These are phyloP conservation scores for Rhinocladiella mackenziei DNA, from an alignment of 2,329 filamentous ascomycete species.

Conservation along the genomic window DNA sequence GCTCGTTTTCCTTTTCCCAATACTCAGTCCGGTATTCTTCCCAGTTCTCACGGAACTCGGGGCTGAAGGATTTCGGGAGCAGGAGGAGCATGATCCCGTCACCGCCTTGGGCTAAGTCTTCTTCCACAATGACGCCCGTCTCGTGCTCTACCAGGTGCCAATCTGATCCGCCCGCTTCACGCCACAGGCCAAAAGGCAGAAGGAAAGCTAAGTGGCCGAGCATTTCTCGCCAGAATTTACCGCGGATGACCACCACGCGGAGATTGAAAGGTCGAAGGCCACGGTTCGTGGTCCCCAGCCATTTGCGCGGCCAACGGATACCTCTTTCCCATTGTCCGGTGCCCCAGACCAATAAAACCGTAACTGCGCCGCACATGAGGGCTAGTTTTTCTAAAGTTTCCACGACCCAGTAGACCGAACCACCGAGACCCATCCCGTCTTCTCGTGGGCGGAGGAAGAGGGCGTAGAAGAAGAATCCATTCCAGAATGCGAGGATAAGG, in stretches of 20 bases:
- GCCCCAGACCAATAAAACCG: conserved; percentile 80
- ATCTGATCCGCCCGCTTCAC: conserved; percentile 46
- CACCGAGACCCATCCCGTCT: conserved; percentile 77
- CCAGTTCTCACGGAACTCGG: conserved; percentile 95
- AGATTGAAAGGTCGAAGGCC: conserved; percentile 90
- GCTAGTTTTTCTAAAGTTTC: conserved; percentile 87
- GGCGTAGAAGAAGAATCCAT: conserved; percentile 78
- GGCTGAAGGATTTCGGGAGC: conserved; percentile 89
- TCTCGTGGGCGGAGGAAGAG: conserved; percentile 94
- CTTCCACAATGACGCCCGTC: conserved; percentile 60
- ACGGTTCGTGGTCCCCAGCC: conserved; percentile 84
- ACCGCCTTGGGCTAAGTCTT: conserved; percentile 84
- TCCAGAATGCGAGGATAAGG: conserved; percentile 73
- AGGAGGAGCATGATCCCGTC: conserved; percentile 88
- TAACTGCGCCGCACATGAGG: conserved; percentile 85
- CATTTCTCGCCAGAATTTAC: conserved; percentile 75
- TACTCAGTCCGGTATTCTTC: conserved; percentile 90
- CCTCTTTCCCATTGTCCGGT: conserved; percentile 96
- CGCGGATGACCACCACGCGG: conserved; percentile 85
- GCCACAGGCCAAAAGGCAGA: conserved; percentile 67
- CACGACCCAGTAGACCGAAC: conserved; percentile 93
- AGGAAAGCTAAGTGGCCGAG: conserved; percentile 70
- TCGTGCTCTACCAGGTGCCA: conserved; percentile 73
- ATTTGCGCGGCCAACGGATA: conserved; percentile 86
- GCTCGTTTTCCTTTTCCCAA: conserved; percentile 95